Conservation (phyloP, 129 eudicot species). For the Glebionis coronaria region DNA sequence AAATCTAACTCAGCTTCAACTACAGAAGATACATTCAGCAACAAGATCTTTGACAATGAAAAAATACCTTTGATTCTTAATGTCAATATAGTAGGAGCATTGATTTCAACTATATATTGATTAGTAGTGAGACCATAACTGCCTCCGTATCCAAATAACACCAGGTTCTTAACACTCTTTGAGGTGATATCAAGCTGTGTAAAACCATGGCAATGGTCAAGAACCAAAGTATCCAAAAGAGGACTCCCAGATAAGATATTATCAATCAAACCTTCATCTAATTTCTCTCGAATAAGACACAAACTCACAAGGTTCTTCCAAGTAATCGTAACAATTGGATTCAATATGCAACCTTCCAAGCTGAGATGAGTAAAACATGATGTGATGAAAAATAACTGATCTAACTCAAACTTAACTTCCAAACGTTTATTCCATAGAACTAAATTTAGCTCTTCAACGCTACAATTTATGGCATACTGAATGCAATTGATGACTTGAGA, state of each 20-base stretch:
- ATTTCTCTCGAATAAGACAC: background rate
- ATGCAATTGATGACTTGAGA: background rate
- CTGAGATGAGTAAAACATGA: slow-evolving; percentile 24
- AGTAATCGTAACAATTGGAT: slow-evolving; percentile 7
- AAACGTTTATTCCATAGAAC: background rate
- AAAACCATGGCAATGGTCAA: slow-evolving; percentile 7
- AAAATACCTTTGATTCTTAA: slow-evolving; percentile 5
- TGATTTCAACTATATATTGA: background rate
- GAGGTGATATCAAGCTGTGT: slow-evolving; percentile 17
- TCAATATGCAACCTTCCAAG: slow-evolving; percentile 4
- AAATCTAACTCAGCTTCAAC: slow-evolving; percentile 21
- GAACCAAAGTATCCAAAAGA: slow-evolving; percentile 21
- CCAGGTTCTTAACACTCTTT: slow-evolving; percentile 27
- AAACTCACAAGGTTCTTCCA: slow-evolving; percentile 21
- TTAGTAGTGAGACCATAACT: too few relatives aligned
- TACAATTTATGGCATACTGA: background rate
- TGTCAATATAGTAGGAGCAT: background rate
- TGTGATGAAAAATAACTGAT: slow-evolving; percentile 5
- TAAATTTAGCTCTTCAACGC: slow-evolving; percentile 14
- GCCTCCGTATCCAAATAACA: slow-evolving; percentile 10
- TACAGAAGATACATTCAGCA: slow-evolving; percentile 22
- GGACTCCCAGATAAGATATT: slow-evolving; percentile 27
- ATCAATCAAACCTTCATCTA: slow-evolving; percentile 25
- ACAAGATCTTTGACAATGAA: slow-evolving; percentile 20
- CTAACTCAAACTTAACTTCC: background rate